Base-by-base conservation (phyloP, 441 rosid genomes). In the Arabidopsis lyrata region DNA sequence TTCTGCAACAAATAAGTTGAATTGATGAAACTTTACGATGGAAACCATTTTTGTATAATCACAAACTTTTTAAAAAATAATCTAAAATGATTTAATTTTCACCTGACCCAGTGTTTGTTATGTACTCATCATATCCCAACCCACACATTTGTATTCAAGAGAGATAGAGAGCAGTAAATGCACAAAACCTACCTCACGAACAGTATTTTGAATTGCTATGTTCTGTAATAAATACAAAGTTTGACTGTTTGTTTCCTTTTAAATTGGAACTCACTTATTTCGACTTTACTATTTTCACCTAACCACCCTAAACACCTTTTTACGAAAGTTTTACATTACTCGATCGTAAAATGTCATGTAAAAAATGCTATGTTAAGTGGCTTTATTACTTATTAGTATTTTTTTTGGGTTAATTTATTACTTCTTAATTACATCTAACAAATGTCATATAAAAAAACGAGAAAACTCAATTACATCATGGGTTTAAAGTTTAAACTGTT, bases 271-370 rank as follows among this genome's bases (percentile, higher is more conserved):
- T 38, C 54, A 56, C 22, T 76, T 63, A 63, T 45, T 69, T 55
- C 75, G 39, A 63, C 66, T 48, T 76, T 29, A 63, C 56, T 54
- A 27, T 45, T 49, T 75, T 50, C 74, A 75, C 64, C 78, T 6
- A 75, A 52, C 78, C 0, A 55, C 38, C n/a, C 61, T 29, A 45
- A 58, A 24, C 32, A 55, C 13, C 2, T 68, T 24, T 31, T 13
- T 5, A 8, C 14, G 14, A 32, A 41, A 41, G 18, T 8, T 6
- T 36, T 41, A 22, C 18, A 2, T 49, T 32, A 9, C 14, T n/a
- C 15, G 22, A 34, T 13, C 29, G 36, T 3, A 24, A 41, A 8
- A 4, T 42, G 34, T 54, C 3, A n/a, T 32, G 27, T 20, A n/a
- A 53, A 45, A 34, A 32, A 9, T 41, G 61, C 39, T 41, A 31